These are phyloP conservation scores for Pythium phragmitis DNA, from an alignment of 352 stramenopile genomes.

Conservation along the genomic window DNA sequence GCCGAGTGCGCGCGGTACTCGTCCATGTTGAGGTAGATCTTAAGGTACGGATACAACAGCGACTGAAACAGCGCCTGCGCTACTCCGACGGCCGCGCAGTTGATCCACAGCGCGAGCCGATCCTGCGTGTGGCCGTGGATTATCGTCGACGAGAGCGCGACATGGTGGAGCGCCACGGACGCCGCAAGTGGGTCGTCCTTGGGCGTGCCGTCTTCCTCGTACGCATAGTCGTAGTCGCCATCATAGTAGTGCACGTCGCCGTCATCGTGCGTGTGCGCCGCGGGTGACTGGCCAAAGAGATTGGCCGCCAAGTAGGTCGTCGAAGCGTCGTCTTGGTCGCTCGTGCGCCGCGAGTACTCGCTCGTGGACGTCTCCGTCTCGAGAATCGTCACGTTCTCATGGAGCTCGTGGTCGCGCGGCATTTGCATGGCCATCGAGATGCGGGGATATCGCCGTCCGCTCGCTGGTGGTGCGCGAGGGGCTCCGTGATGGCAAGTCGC, in stretches of 20 bases:
- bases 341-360: conserved; percentile 19
- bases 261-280: conserved; percentile 10
- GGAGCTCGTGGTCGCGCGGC: neutral
- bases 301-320: conserved; percentile 28
- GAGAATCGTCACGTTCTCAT: conserved; percentile 33
- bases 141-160: conserved; percentile 15
- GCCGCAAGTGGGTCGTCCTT: conserved; percentile 21
- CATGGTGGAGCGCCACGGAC: neutral
- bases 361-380: conserved; percentile 32
- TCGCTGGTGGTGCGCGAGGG: neutral
- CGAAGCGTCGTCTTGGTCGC: conserved; percentile 25
- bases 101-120: conserved; percentile 46
- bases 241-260: conserved; percentile 9
- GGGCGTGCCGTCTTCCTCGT: conserved; percentile 25
- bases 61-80: conserved; percentile 57
- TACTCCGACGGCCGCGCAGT: conserved; percentile 52
- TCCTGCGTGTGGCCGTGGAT: conserved; percentile 32
- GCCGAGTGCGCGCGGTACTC: conserved; percentile 57
- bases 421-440: conserved; percentile 3
- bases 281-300: conserved; percentile 18
- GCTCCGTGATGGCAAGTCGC: neutral
- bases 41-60: conserved; percentile 65
- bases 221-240: conserved; percentile 19
- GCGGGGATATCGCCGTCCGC: neutral
- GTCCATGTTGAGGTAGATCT: conserved; percentile 73